Conservation (phyloP, 2,329 filamentous ascomycete species). For the Penicillium paneum region DNA sequence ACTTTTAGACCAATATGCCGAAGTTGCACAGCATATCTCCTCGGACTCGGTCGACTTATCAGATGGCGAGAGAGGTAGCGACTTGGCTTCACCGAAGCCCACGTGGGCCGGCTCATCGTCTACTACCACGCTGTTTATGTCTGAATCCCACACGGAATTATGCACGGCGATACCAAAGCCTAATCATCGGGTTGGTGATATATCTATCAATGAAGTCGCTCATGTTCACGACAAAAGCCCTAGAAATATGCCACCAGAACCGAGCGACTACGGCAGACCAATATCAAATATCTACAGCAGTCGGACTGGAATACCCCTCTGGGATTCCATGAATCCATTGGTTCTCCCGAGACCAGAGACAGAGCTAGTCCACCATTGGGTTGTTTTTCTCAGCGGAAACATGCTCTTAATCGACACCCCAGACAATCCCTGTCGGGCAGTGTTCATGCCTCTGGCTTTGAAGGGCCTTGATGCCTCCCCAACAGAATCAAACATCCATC, state of each 20-base stretch:
- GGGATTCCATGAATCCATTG: constrained; percentile 8
- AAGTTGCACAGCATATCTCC: background rate
- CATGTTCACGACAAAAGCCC: background rate
- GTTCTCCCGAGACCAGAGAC: constrained; percentile 15
- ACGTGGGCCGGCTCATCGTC: background rate
- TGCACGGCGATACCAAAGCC: background rate
- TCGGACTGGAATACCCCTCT: background rate
- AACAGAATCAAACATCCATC: constrained; percentile 23
- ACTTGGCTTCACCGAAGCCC: background rate
- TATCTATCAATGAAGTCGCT: background rate
- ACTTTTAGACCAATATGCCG: background rate
- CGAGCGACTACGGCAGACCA: background rate
- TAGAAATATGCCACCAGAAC: background rate
- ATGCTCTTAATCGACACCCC: constrained; percentile 29
- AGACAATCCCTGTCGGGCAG: constrained; percentile 30
- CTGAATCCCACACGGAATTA: background rate
- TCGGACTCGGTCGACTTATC: background rate
- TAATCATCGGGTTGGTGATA: background rate
- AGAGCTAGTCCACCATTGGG: constrained; percentile 32
- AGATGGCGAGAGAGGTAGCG: background rate
- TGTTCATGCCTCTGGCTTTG: constrained; percentile 26
- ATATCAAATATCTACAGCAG: background rate
- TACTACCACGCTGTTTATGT: background rate
- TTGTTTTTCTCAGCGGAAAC: constrained; percentile 29
- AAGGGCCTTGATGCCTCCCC: constrained; percentile 14